Conservation (phyloP, 108 stramenopile genomes). For the Craspedostauros australis region DNA sequence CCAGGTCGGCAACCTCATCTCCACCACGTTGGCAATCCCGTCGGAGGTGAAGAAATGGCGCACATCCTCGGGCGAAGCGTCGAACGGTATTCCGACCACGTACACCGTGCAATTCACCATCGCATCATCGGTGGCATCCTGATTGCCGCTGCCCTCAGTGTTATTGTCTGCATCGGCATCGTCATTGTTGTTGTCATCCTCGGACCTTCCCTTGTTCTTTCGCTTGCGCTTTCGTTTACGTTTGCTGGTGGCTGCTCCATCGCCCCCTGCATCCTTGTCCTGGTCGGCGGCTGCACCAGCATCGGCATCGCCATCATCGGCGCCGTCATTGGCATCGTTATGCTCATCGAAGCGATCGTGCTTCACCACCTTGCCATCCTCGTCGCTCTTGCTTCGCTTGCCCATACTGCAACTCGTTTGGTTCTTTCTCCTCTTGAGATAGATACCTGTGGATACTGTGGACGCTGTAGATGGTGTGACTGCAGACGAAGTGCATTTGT, state of each 20-base stretch:
- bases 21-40: constrained; percentile 46
- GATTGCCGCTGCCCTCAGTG: neutral
- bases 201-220: constrained; percentile 25
- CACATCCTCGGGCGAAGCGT: constrained; percentile 59
- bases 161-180: neutral
- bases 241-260: constrained; percentile 26
- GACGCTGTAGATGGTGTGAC: constrained; percentile 58
- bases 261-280: constrained; percentile 9
- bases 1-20: constrained; percentile 85
- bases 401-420: neutral
- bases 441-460: constrained; percentile 59
- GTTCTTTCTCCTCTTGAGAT: constrained; percentile 5
- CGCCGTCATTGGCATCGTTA: neutral
- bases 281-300: neutral
- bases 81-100: constrained; percentile 90
- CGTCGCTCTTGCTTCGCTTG: neutral
- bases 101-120: constrained; percentile 70
- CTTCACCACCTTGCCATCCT: neutral
- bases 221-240: constrained; percentile 72
- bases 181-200: constrained; percentile 3
- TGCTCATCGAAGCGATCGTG: neutral
- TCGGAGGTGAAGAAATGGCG: constrained; percentile 60
- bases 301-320: neutral
- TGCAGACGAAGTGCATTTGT: constrained; percentile 14
- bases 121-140: neutral